A percentile compares a stretch with the other conserved stretches of the same genome.
Evolutionary conservation across 495 filamentous ascomycete species (phyloP).

Genomic region (Xylaria castorea): DNA sequence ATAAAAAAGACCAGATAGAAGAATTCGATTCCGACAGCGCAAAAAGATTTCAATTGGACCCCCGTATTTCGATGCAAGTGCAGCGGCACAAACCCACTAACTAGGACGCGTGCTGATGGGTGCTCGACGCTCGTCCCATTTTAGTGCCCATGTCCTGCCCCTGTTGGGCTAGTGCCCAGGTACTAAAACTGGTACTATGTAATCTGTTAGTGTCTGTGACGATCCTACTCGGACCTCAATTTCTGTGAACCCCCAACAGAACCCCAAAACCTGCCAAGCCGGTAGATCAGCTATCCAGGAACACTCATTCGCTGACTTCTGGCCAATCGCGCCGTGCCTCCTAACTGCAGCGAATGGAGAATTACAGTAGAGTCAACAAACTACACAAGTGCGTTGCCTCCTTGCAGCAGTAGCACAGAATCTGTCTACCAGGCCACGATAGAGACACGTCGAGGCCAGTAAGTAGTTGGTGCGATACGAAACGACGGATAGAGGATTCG

Average conservation of each 20-base stretch:
- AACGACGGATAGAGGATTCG: neutral
- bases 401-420: neutral
- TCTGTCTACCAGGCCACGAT: neutral
- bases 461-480: neutral
- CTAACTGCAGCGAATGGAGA: neutral
- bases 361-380: neutral
- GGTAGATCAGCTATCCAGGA: conserved; percentile 35
- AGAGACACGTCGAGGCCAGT: conserved; percentile 2
- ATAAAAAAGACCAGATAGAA: conserved; percentile 6
- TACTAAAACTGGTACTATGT: neutral
- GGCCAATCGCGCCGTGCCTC: neutral
- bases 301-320: conserved; percentile 31
- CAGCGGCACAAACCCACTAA: neutral
- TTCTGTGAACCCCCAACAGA: conserved; percentile 23
- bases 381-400: neutral
- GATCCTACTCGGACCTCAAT: conserved; percentile 19
- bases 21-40: conserved; percentile 11
- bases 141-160: neutral
- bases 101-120: neutral
- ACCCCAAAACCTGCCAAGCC: conserved; percentile 39
- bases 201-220: conserved; percentile 8
- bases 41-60: conserved; percentile 23
- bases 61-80: conserved; percentile 1
- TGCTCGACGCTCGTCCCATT: conserved; percentile 9
- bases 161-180: conserved; percentile 6